Evolutionary conservation across 352 stramenopile species (phyloP), one percentile per base, ranked within the genome.

Genomic region (Phytophthora tubulina): DNA sequence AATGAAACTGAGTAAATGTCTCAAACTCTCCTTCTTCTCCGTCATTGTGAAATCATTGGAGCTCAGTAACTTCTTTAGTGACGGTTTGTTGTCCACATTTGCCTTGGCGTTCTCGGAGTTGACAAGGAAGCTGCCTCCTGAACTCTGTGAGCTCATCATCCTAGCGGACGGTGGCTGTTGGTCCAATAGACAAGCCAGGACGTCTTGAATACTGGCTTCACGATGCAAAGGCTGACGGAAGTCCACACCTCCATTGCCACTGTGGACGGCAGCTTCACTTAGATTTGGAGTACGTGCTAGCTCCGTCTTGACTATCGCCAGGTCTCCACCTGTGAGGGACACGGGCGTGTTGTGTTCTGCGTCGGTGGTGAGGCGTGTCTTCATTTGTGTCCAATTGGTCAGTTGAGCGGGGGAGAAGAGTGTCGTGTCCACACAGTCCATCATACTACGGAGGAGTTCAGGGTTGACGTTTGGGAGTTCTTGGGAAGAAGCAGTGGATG

Each of bases 1-100:
- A 48, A 96, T 93, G 21, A 96, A 93, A 51, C 86, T 93, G 17
- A 96, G 72, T 35, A 96, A 51, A 51, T 94, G 86, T 32, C 84
- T 84, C 42, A 96, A 52, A 67, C 88, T 96, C 72, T 94, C 85
- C 63, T 96, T 96, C 80, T 96, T 96, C 69, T 96, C 85, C 30
- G 82, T 94, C 85, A 93, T 90, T 14, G 75, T 85, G 42, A 96
- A 96, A 55, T 92, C 75, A 46, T 87, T 90, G n/a, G 85, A 93
- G 71, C 88, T 94, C 58, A 96, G 69, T 10, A 96, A 72, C 48
- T 86, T 89, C 76, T 96, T 93, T 27, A 96, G 81, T 38, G 85
- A 89, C 49, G 85, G 86, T 35, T 87, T 87, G 30, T 27, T 55
- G 44, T 78, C 78, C 27, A 73, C 55, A 65, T 75, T 38, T 30